Base-by-base conservation (phyloP, 2,329 filamentous ascomycete species). In the Colletotrichum magnum region DNA sequence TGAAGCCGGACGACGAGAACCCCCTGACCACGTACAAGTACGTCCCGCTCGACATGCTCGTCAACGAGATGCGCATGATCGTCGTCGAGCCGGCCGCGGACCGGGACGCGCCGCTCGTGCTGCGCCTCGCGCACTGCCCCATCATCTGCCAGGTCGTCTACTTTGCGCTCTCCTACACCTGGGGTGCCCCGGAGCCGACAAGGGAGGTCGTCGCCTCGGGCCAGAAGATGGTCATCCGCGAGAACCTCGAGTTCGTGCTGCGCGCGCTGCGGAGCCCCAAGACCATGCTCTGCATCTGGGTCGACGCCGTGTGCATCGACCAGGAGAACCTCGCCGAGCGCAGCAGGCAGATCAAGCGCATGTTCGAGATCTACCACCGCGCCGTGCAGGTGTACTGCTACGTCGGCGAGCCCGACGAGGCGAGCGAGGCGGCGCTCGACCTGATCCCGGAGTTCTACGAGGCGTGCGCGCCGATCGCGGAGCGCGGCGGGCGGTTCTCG, bases 201-300 rank as follows among this genome's bases (percentile, higher is more conserved):
- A 16, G 1, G 21, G 9, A 51, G 9, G 48, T 60, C 13, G 45
- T 51, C 13, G 58, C 51, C 12, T 51, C 48, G 28, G 58, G 32
- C 10, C 47, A 60, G 15, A 60, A 6, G 28, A 60, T 60, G 58
- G 9, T n/a, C n/a, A 16, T 52, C 28, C 58, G 58, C 4, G 24
- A 39, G 47, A 60, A 60, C 32, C 47, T 60, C 2, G 58, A 60
- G 18, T 47, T 51, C n/a, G 58, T 47, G 4, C 32, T 60, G 7
- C 58, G 58, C 13, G 41, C 18, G 5, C 6, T 60, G 41, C 39
- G 54, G 13, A 18, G 21, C 15, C 9, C 32, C 39, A 10, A 15
- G 50, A 26, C 21, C 9, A 12, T 32, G 16, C 7, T 12, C 24
- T 52, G 21, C 12, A n/a, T 52, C 16, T 52, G 50, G 50, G 50